Percentiles rank a stretch among this genome's conserved stretches.
These are phyloP conservation scores for Dothideomycetidae sp. DNA, from an alignment of 2,329 filamentous ascomycete genomes.

Conservation along the genomic window DNA sequence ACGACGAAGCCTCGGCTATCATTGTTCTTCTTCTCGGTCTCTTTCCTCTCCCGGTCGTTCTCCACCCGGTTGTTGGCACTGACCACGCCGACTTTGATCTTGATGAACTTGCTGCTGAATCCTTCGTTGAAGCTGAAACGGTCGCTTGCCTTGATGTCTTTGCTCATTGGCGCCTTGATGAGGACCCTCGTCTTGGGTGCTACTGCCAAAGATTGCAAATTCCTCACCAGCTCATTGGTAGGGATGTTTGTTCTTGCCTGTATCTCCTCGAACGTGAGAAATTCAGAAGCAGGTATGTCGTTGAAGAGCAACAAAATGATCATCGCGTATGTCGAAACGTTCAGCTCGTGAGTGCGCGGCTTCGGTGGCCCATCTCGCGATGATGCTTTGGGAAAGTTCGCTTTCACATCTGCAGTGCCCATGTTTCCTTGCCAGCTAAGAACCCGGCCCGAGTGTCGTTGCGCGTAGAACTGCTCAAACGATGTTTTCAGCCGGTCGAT, in stretches of 20 bases:
- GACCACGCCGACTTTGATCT: slow-evolving; percentile 80
- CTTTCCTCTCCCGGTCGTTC: slow-evolving; percentile 49
- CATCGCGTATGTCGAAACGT: slow-evolving; percentile 87
- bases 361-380: slow-evolving; percentile 54
- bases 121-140: slow-evolving; percentile 67
- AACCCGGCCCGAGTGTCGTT: slow-evolving; percentile 73
- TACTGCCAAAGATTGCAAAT: slow-evolving; percentile 68
- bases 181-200: slow-evolving; percentile 72
- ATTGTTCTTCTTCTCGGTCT: slow-evolving; percentile 63
- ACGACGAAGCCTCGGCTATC: slow-evolving; percentile 56
- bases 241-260: slow-evolving; percentile 71
- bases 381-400: slow-evolving; percentile 56
- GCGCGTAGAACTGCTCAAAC: slow-evolving; percentile 78
- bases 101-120: slow-evolving; percentile 70
- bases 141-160: slow-evolving; percentile 62
- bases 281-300: slow-evolving; percentile 42
- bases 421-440: slow-evolving; percentile 67
- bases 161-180: slow-evolving; percentile 64
- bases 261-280: slow-evolving; percentile 58
- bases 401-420: slow-evolving; percentile 78
- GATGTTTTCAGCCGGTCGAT: slow-evolving; percentile 65
- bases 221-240: slow-evolving; percentile 55
- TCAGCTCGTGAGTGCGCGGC: slow-evolving; percentile 72
- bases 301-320: slow-evolving; percentile 84
- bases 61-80: slow-evolving; percentile 73